Conservation (phyloP, 2,329 filamentous ascomycete genomes). For the Cladosporium austrohemisphaericum region DNA sequence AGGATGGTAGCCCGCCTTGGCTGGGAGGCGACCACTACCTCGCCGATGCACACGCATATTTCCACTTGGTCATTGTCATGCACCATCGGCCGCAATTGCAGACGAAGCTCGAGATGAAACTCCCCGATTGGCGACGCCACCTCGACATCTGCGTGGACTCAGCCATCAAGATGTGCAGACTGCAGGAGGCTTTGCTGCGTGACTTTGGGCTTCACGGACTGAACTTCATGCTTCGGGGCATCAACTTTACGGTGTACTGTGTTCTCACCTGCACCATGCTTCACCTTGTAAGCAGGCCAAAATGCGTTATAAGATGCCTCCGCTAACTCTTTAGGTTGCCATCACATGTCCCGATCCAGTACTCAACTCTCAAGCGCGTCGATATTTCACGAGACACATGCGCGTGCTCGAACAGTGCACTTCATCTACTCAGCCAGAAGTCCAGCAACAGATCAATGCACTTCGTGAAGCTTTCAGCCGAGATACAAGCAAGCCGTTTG, state of each 20-base stretch:
- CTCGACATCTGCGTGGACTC: constrained; percentile 83
- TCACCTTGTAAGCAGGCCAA: constrained; percentile 68
- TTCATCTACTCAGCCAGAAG: constrained; percentile 75
- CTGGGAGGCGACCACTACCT: constrained; percentile 75
- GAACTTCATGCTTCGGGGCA: constrained; percentile 87
- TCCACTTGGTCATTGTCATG: constrained; percentile 79
- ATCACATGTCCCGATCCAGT: constrained; percentile 90
- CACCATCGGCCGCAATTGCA: constrained; percentile 81
- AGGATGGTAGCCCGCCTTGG: constrained; percentile 77
- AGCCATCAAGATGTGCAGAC: constrained; percentile 76
- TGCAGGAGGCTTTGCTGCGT: constrained; percentile 79
- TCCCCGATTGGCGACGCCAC: constrained; percentile 79
- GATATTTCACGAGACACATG: constrained; percentile 93
- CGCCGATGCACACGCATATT: constrained; percentile 85
- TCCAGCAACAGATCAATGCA: constrained; percentile 84
- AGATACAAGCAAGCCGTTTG: constrained; percentile 78
- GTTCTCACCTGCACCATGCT: constrained; percentile 89
- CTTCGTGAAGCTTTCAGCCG: constrained; percentile 88
- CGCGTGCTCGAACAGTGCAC: constrained; percentile 84
- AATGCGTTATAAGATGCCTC: constrained; percentile 25
- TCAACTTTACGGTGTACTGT: constrained; percentile 93
- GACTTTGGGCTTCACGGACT: constrained; percentile 75
- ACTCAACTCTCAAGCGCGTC: constrained; percentile 75
- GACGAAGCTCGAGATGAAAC: constrained; percentile 69
- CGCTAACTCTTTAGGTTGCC: constrained; percentile 64